These are phyloP conservation scores for Spergularia bocconei DNA, from an alignment of 148 eudicot species.

Conservation along the genomic window DNA sequence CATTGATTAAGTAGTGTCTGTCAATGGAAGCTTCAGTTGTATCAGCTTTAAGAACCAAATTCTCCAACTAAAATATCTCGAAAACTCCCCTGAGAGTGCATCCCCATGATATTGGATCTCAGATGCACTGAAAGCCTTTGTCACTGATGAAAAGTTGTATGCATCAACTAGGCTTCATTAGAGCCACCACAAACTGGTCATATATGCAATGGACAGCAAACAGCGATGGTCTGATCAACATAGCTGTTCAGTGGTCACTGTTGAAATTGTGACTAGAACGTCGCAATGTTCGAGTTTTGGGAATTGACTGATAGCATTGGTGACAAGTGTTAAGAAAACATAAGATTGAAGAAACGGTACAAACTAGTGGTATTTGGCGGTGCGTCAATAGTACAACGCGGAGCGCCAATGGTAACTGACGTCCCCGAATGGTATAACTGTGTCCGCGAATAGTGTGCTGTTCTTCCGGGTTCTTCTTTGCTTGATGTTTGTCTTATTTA, in stretches of 20 bases:
- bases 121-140: conserved; percentile 1
- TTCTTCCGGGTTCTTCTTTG: no score
- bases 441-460: no score
- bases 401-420: no score
- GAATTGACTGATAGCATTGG: no score
- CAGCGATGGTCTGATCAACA: neutral
- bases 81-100: neutral
- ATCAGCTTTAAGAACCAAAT: neutral
- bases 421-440: no score
- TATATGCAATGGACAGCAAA: neutral
- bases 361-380: no score
- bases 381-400: no score
- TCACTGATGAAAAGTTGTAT: neutral
- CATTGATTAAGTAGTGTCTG: neutral
- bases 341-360: no score
- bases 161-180: neutral
- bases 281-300: no score
- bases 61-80: neutral
- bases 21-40: neutral
- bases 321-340: no score
- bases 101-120: neutral
- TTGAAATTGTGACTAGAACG: no score
- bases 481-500: no score
- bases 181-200: neutral
- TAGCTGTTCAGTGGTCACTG: conserved; percentile 11